A percentile compares a stretch with the other conserved stretches of the same genome.
Conservation (phyloP, 345 rosid genomes). For the Populus euphratica region DNA sequence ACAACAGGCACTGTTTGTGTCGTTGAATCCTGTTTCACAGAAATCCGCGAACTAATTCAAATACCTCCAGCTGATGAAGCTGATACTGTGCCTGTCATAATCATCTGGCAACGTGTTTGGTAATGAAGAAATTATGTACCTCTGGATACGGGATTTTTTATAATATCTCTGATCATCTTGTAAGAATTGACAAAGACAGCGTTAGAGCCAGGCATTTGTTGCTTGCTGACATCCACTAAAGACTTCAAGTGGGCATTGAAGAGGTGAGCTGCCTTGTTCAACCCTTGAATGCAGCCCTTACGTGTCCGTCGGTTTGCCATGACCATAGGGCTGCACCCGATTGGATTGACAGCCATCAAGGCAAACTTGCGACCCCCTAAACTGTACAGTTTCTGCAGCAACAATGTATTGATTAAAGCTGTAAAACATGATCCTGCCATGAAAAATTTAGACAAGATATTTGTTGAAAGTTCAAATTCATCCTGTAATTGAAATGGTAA, state of each 20-base stretch:
- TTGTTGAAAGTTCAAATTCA: neutral
- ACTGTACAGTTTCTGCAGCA: slow-evolving; percentile 40
- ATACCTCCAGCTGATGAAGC: too few relatives aligned
- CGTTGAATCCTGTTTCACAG: slow-evolving; percentile 26
- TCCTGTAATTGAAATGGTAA: too few relatives aligned
- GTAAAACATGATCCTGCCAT: neutral
- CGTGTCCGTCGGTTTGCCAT: neutral
- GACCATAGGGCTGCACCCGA: slow-evolving; percentile 46
- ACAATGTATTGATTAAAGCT: neutral
- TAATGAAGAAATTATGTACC: slow-evolving; percentile 20
- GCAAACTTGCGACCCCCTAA: slow-evolving; percentile 61
- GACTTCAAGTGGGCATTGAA: slow-evolving; percentile 38
- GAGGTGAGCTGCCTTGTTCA: slow-evolving; percentile 50
- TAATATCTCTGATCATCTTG: slow-evolving; percentile 43
- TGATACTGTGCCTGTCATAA: neutral
- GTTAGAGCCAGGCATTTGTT: slow-evolving; percentile 28
- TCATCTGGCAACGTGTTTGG: neutral
- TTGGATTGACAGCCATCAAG: slow-evolving; percentile 46
- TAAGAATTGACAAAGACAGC: slow-evolving; percentile 46
- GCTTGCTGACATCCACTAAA: slow-evolving; percentile 12
- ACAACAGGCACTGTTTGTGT: slow-evolving; percentile 36
- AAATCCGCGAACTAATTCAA: neutral
- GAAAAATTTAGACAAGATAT: neutral
- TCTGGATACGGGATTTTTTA: slow-evolving; percentile 29
- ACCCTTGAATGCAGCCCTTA: slow-evolving; percentile 19